A percentile compares a stretch with the other conserved stretches of the same genome.
Conservation (phyloP, 2,329 filamentous ascomycete species). For the Diaporthe humulicola region DNA sequence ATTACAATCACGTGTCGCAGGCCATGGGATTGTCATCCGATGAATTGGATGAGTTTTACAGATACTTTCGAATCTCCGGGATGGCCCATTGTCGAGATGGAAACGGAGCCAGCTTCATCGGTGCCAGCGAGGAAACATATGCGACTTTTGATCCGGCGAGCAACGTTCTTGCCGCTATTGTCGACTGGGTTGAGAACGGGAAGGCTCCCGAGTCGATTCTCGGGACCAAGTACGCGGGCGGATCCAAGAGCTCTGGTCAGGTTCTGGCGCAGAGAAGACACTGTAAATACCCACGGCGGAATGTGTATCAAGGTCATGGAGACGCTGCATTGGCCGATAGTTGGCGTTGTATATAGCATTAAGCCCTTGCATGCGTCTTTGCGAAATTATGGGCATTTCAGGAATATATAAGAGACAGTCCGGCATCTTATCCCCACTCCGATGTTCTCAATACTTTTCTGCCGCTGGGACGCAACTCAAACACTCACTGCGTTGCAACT, state of each 20-base stretch:
- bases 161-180: constrained; percentile 59
- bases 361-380: neutral
- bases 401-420: too few species aligned
- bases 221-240: constrained; percentile 51
- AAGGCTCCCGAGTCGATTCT: constrained; percentile 54
- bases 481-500: too few species aligned
- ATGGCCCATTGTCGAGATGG: constrained; percentile 65
- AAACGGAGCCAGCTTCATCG: constrained; percentile 52
- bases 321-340: constrained; percentile 45
- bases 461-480: too few species aligned
- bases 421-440: too few species aligned
- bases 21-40: constrained; percentile 53
- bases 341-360: constrained; percentile 47
- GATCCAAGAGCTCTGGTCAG: constrained; percentile 41
- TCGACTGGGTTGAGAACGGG: constrained; percentile 60
- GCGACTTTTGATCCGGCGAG: constrained; percentile 51
- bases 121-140: constrained; percentile 45
- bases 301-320: constrained; percentile 47
- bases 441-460: too few species aligned
- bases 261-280: constrained; percentile 50
- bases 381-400: too few species aligned
- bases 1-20: constrained; percentile 60
- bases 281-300: constrained; percentile 52
- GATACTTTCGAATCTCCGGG: constrained; percentile 65
- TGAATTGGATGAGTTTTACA: constrained; percentile 59